These are phyloP conservation scores for Candida hispaniensis DNA, from an alignment of 805 yeast genomes.

Conservation along the genomic window DNA sequence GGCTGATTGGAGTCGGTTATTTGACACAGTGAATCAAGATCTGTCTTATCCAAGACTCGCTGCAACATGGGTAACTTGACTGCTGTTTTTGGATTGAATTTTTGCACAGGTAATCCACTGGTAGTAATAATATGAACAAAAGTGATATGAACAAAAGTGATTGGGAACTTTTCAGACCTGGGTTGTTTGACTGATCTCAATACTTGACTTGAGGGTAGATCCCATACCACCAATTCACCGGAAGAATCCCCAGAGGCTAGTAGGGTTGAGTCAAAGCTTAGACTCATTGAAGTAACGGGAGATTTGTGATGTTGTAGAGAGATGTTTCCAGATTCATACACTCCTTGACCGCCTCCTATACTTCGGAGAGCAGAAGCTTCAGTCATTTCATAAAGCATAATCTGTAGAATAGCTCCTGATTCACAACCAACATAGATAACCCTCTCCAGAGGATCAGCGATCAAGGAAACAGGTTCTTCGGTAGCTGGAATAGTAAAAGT, in stretches of 20 bases:
- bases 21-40: constrained; percentile 1
- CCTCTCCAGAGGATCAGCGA: constrained; percentile 71
- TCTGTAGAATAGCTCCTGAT: constrained; percentile 49
- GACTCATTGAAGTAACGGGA: constrained; percentile 41
- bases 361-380: constrained; percentile 38
- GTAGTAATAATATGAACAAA: constrained; percentile 7
- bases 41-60: constrained; percentile 11
- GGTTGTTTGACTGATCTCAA: constrained; percentile 23
- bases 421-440: constrained; percentile 57
- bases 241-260: constrained; percentile 60
- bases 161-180: constrained; percentile 20
- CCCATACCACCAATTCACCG: constrained; percentile 63
- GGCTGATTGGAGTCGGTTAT: constrained; percentile 1
- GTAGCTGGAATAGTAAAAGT: constrained; percentile 54
- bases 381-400: constrained; percentile 40
- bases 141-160: constrained; percentile 17
- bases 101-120: constrained; percentile 10
- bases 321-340: constrained; percentile 16
- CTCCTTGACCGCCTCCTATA: constrained; percentile 43
- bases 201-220: constrained; percentile 35
- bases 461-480: constrained; percentile 44
- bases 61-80: constrained; percentile 14
- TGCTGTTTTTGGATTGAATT: constrained; percentile 14
- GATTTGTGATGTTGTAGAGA: constrained; percentile 24
- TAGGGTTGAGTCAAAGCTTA: constrained; percentile 66